A percentile compares a stretch with the other conserved stretches of the same genome.
Evolutionary conservation across 495 filamentous ascomycete genomes (phyloP).

Genomic region (Talaromyces proteolyticus): DNA sequence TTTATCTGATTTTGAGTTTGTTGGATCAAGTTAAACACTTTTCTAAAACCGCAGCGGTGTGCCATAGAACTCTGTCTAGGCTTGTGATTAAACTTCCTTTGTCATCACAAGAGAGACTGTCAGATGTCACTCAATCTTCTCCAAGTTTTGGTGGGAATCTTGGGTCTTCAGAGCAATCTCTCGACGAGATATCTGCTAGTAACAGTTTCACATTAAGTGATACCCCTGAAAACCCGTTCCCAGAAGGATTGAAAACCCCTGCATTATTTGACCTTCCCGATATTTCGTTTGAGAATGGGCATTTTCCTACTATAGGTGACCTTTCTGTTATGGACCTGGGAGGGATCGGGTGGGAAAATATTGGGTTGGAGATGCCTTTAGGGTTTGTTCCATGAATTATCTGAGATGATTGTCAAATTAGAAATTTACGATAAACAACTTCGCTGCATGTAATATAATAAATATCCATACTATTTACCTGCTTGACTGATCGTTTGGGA

Average conservation of each 20-base stretch:
- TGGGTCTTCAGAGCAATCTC: not conserved
- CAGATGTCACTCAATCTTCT: conserved; percentile 1
- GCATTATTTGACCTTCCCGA: conserved; percentile 7
- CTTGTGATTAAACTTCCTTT: conserved; percentile 13
- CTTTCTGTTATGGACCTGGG: conserved; percentile 17
- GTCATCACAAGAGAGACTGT: not conserved
- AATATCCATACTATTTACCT: not conserved
- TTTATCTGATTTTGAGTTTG: conserved; percentile 29
- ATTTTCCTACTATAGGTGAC: conserved; percentile 10
- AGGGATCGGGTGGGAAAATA: not conserved
- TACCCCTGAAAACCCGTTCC: not conserved
- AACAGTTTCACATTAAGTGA: conserved; percentile 3
- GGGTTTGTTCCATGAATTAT: not conserved
- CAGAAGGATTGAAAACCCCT: conserved; percentile 3
- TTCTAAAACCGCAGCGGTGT: conserved; percentile 23
- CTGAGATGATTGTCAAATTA: no score
- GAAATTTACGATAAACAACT: no score
- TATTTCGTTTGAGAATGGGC: conserved; percentile 7
- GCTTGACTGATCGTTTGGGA: no score
- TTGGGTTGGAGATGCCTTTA: not conserved
- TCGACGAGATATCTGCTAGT: not conserved
- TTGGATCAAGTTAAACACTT: conserved; percentile 28
- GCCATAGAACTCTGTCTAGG: conserved; percentile 14
- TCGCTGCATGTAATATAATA: not conserved
- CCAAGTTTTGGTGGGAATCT: conserved; percentile 1